Base-by-base conservation (phyloP, 2,329 filamentous ascomycete genomes). In the Microdochium trichocladiopsis region DNA sequence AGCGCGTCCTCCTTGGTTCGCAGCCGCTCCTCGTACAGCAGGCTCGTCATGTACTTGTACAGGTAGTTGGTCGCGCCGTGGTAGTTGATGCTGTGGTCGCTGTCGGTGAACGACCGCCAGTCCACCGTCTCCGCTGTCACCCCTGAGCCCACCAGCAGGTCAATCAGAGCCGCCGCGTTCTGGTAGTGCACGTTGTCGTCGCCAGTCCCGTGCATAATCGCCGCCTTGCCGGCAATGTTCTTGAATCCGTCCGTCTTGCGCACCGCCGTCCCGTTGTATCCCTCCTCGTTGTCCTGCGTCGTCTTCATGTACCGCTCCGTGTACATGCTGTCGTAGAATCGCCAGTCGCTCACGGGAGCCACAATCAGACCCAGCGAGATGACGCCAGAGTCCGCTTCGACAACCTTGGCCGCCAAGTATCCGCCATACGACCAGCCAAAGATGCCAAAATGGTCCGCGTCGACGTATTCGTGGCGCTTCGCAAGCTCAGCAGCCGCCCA, bases 161-260 rank as follows among this genome's bases (percentile, higher is more conserved):
- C 83, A 0, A 83, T 68, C 31, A 88, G 64, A 1, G 78, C 82
- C 0, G 83, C 84, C 0, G 78, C 61, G 55, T 88, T 81, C 67
- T 88, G 84, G 62, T 85, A 87, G 61, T 88, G 85, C 14, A 88
- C 85, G 50, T 88, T 88, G 58, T 88, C 85, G 56, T 88, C 85
- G 0, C 83, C 84, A 0, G 81, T 80, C 0, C 84, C 85, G 60
- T 88, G 85, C 55, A 84, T 76, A 45, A 88, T 72, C 4, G 82
- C 69, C 55, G 86, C 80, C 2, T 78, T 75, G 3, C 85, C 85
- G 0, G 71, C 70, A 9, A 85, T 73, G 50, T 78, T 78, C 68
- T 80, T 80, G 72, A 88, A 88, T 0, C 85, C 84, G 0, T 71
- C 70, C 0, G 73, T 65, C 3, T 80, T 72, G 53, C 76, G 75